Conservation (phyloP, 768 basidiomycete genomes). For the Rubroboletus satanas region DNA sequence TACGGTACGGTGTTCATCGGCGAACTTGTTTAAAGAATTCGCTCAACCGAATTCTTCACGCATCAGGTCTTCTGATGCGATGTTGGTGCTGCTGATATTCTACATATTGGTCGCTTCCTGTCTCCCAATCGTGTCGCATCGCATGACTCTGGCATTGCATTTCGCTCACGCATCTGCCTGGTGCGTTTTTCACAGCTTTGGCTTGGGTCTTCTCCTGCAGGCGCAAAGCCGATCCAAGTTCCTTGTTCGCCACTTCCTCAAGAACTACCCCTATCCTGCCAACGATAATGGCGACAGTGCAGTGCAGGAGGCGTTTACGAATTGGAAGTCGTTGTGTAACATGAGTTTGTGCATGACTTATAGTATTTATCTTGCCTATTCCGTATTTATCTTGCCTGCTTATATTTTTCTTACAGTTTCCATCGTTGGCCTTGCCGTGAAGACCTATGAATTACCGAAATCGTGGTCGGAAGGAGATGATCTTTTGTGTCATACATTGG, state of each 20-base stretch:
- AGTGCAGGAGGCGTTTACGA: constrained; percentile 88
- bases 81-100: constrained; percentile 67
- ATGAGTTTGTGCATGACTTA: constrained; percentile 94
- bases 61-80: constrained; percentile 76
- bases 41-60: constrained; percentile 20
- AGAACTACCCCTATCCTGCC: constrained; percentile 86
- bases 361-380: constrained; percentile 43
- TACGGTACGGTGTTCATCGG: constrained; percentile 54
- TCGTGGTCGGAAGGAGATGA: constrained; percentile 89
- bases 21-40: constrained; percentile 1
- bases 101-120: constrained; percentile 63
- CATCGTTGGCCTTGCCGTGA: constrained; percentile 82
- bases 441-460: constrained; percentile 76
- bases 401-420: constrained; percentile 53
- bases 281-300: constrained; percentile 70
- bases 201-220: constrained; percentile 76
- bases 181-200: constrained; percentile 85
- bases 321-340: constrained; percentile 95
- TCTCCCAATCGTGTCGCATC: constrained; percentile 53
- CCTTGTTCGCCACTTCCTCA: constrained; percentile 89
- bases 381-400: background rate
- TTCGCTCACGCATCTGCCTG: constrained; percentile 81
- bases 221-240: constrained; percentile 86
- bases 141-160: constrained; percentile 57
- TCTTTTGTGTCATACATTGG: constrained; percentile 83